Evolutionary conservation across 768 basidiomycete genomes (phyloP), one percentile per base, ranked within the genome.

Genomic region (Cystobasidium ongulense): DNA sequence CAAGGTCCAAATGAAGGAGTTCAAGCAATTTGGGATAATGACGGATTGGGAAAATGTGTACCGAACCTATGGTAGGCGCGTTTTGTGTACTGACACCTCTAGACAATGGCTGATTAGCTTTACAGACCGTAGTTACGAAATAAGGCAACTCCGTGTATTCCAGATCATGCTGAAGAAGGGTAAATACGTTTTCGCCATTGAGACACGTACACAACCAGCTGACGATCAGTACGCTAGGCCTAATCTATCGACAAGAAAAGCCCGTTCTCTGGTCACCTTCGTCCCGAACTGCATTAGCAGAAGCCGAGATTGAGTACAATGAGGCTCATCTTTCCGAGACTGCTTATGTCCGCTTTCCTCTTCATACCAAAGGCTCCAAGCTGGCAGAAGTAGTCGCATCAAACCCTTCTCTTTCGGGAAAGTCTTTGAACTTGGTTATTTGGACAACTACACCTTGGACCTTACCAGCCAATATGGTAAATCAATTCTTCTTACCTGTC

Each of bases 371-470:
- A 11, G 77, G 36, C 27, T 2, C 3, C 5, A 31, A 41, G 13
- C 33, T 54, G 18, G 43, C 29, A 18, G 8, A 41, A 1, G 2
- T 50, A 2, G 43, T 27, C 66, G 7, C 57, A n/a, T 27, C 61
- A 27, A 61, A 39, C 71, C 36, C 59, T 57, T 0, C 25, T 61
- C 3, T 59, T 17, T 17, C 38, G 65, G 31, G 36, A 0, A 63
- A 76, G 21, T 78, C 81, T 1, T 81, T 88, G 13, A 84, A 85
- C 33, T 77, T 96, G 11, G 83, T 92, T 21, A 89, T 95, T 2
- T 99, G 95, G 95, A 98, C 95, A 1, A 98, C 95, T 1, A 98
- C 95, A 0, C 91, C 95, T 0, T 99, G 95, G 95, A 98, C 92
- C 2, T 82, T 98, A 59, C 92, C 90, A 4, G 91, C 92, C 0